These are phyloP conservation scores for Calonectria pteridis DNA, from an alignment of 2,329 filamentous ascomycete species.

Conservation along the genomic window DNA sequence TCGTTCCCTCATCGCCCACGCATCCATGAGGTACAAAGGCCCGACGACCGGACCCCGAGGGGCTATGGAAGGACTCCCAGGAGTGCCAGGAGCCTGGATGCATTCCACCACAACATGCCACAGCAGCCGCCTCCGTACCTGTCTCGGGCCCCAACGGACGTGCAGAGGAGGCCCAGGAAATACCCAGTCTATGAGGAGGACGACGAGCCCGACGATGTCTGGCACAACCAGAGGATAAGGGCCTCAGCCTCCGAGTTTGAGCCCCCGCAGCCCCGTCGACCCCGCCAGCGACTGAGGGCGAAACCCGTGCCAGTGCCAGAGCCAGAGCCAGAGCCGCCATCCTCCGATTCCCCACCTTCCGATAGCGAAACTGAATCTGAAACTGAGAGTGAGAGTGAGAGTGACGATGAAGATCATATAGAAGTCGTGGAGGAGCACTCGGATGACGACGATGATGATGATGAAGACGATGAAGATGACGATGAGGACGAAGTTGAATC, in stretches of 20 bases:
- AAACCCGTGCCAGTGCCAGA: not conserved
- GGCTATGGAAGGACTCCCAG: conserved; percentile 37
- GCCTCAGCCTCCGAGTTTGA: conserved; percentile 8
- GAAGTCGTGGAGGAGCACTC: conserved; percentile 39
- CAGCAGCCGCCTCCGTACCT: conserved; percentile 43
- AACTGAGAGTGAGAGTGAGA: conserved; percentile 20
- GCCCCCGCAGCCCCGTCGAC: conserved; percentile 10
- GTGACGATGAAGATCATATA: conserved; percentile 37
- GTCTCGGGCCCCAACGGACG: conserved; percentile 46
- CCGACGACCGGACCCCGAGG: conserved; percentile 46
- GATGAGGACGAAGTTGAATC: conserved; percentile 45
- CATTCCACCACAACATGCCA: conserved; percentile 46
- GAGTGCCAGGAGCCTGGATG: conserved; percentile 45
- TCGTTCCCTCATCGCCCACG: conserved; percentile 46
- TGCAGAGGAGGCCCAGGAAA: conserved; percentile 45
- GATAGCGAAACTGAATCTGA: conserved; percentile 13
- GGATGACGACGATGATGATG: conserved; percentile 5
- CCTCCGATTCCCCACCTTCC: conserved; percentile 17
- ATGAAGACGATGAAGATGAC: conserved; percentile 11
- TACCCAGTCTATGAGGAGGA: conserved; percentile 46
- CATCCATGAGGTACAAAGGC: conserved; percentile 49
- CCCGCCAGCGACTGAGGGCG: not conserved
- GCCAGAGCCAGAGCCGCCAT: conserved; percentile 2
- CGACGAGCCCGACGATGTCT: conserved; percentile 26
- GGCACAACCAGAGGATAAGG: not conserved